Percentiles rank a stretch among this genome's conserved stretches.
These are phyloP conservation scores for Pichia californica DNA, from an alignment of 805 yeast species.

Conservation along the genomic window DNA sequence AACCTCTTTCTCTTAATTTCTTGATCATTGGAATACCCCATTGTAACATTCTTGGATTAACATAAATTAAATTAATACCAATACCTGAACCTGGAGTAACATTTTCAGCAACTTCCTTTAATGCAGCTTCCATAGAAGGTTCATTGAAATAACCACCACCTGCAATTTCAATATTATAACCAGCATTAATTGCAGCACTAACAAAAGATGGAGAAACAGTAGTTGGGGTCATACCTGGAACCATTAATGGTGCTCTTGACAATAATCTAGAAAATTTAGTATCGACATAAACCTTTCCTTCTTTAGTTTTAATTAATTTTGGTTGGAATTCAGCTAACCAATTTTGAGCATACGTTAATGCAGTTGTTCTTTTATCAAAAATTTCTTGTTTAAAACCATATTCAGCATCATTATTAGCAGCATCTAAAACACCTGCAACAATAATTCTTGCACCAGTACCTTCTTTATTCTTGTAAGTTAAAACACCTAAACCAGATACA, in stretches of 20 bases:
- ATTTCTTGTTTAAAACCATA: slow-evolving; percentile 94
- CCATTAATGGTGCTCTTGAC: slow-evolving; percentile 94
- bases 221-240: slow-evolving; percentile 99
- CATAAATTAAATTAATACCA: slow-evolving; percentile 89
- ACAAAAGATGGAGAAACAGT: slow-evolving; percentile 94
- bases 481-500: slow-evolving; percentile 89
- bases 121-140: slow-evolving; percentile 61
- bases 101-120: slow-evolving; percentile 61
- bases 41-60: slow-evolving; percentile 94
- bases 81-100: slow-evolving; percentile 84
- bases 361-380: slow-evolving; percentile 59
- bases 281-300: slow-evolving; percentile 77
- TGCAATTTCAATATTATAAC: slow-evolving; percentile 95
- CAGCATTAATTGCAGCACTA: slow-evolving; percentile 90
- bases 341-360: slow-evolving; percentile 77
- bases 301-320: slow-evolving; percentile 65
- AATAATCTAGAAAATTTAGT: slow-evolving; percentile 89
- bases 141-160: slow-evolving; percentile 97
- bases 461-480: slow-evolving; percentile 96
- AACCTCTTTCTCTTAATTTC: slow-evolving; percentile 82
- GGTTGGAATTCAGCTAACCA: slow-evolving; percentile 92
- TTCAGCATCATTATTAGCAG: slow-evolving; percentile 63
- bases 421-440: slow-evolving; percentile 86
- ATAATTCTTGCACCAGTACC: slow-evolving; percentile 96
- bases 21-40: slow-evolving; percentile 98